Evolutionary conservation across 495 filamentous ascomycete genomes (phyloP), one percentile per base, ranked within the genome.

Genomic region (Chaetomium tenue): DNA sequence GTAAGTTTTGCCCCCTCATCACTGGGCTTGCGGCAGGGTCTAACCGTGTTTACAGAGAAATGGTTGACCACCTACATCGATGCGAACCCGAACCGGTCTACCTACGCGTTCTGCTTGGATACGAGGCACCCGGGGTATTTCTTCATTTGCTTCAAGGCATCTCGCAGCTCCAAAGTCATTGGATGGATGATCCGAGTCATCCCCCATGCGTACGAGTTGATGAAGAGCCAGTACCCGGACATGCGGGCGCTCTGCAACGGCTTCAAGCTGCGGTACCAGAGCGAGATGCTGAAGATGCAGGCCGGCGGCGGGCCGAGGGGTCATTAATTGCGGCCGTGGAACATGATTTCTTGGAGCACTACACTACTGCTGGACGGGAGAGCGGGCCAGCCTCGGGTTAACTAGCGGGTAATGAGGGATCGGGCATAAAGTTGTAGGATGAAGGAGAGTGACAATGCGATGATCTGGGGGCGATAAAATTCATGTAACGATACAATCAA

Each of bases 51-150:
- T 46, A 60, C 72, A 97, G 95, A 97, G 76, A 88, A 88, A 81
- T 98, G 93, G 93, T 82, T 98, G 61, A 88, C 89, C 37, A 95
- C 91, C 23, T 98, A 98, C 78, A 91, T 91, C 68, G 88, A 93
- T 77, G 94, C 94, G 68, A 97, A 98, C 76, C 95, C 95, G 3
- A 93, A 88, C 68, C 90, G 94, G 61, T 94, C 89, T 54, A 89
- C 89, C 52, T 98, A 98, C 76, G 87, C 88, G 22, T 98, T 98
- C 83, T 97, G 93, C 82, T 86, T 94, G 72, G 91, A 97, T 70
- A 82, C 89, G 47, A 92, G 91, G 77, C 88, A 93, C 72, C 89
- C 95, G 3, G 95, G 95, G 47, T 98, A 96, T 78, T 98, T 98
- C 78, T 87, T 81, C 72, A 86, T 98, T 33, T 94, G 92, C 81